A percentile compares a stretch with the other conserved stretches of the same genome.
phyloP scores from a whole-genome alignment of 2,329 filamentous ascomycete genomes.

The Hymenoscyphus fructigenus region DNA sequence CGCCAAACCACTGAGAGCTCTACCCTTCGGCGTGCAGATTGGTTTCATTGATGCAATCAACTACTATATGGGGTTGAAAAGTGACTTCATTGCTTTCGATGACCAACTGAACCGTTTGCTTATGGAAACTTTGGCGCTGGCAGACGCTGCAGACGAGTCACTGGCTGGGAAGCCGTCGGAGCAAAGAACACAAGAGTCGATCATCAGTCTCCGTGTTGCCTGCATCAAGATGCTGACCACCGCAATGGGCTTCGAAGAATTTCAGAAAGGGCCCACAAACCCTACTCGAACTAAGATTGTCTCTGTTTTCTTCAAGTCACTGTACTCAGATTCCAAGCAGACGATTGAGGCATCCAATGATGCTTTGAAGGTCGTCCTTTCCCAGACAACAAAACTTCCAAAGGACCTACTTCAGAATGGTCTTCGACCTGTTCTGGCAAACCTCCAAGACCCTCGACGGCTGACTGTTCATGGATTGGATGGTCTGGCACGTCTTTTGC shows the following conservation, averaged over 20 bases:
- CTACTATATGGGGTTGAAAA: conserved; percentile 87
- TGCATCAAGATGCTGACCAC: conserved; percentile 92
- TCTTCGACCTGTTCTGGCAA: conserved; percentile 91
- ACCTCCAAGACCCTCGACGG: conserved; percentile 89
- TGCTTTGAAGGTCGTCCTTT: conserved; percentile 82
- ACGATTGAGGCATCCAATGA: conserved; percentile 94
- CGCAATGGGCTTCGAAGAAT: conserved; percentile 90
- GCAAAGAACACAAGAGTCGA: conserved; percentile 92
- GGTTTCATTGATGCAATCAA: conserved; percentile 98
- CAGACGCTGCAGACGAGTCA: conserved; percentile 91
- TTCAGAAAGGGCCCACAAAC: conserved; percentile 72
- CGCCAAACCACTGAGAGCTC: conserved; percentile 86
- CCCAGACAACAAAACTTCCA: conserved; percentile 85
- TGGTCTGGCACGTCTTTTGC: conserved; percentile 83
- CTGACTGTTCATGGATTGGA: conserved; percentile 87
- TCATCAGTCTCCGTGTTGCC: conserved; percentile 86
- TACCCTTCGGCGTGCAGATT: conserved; percentile 94
- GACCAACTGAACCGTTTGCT: conserved; percentile 86
- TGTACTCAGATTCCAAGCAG: conserved; percentile 89
- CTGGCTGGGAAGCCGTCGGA: conserved; percentile 90
- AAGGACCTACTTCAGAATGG: conserved; percentile 95
- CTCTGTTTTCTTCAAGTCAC: conserved; percentile 93
- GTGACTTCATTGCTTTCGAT: conserved; percentile 87
- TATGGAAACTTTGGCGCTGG: conserved; percentile 89
- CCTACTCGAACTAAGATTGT: conserved; percentile 72